Percentiles rank a stretch among this genome's conserved stretches.
Evolutionary conservation across 305 asterid genomes (phyloP).

Genomic region (Stenogyne calaminthoides): DNA sequence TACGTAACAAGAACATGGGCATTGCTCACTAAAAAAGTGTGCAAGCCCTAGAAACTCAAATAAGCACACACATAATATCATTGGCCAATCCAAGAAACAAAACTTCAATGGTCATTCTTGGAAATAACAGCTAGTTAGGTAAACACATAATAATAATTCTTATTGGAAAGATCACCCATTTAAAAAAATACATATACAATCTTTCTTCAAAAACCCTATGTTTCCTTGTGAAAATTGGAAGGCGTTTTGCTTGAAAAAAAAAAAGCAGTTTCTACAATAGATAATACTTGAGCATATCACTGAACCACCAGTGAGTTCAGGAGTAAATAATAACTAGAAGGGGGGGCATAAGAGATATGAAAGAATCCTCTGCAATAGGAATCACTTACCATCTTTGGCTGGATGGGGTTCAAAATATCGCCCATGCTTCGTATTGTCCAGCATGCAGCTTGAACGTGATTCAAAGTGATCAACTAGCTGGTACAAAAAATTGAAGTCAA

Average conservation of each 20-base stretch:
- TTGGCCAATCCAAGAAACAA: slow-evolving; percentile 8
- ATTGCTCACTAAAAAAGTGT: background rate
- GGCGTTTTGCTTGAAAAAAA: background rate
- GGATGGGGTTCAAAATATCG: slow-evolving; percentile 42
- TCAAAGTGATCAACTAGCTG: slow-evolving; percentile 81
- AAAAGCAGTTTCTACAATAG: background rate
- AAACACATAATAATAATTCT: background rate
- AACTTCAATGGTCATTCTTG: slow-evolving; percentile 10
- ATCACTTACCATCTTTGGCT: slow-evolving; percentile 47
- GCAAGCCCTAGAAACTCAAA: slow-evolving; percentile 22
- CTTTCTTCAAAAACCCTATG: background rate
- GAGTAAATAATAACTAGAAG: slow-evolving; percentile 2
- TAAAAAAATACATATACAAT: background rate
- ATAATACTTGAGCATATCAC: slow-evolving; percentile 10
- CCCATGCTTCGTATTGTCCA: slow-evolving; percentile 50
- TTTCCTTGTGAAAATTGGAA: background rate
- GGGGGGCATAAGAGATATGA: slow-evolving; percentile 19
- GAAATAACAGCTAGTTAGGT: background rate
- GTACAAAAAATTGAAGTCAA: slow-evolving; percentile 30
- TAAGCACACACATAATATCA: background rate
- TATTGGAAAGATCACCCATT: background rate
- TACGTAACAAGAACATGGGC: slow-evolving; percentile 1
- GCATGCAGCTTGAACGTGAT: slow-evolving; percentile 46
- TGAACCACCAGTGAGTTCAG: background rate
- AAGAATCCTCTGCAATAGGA: slow-evolving; percentile 32